Base-by-base conservation (phyloP, 371 early-diverging fungal species). In the Massospora cicadina region DNA sequence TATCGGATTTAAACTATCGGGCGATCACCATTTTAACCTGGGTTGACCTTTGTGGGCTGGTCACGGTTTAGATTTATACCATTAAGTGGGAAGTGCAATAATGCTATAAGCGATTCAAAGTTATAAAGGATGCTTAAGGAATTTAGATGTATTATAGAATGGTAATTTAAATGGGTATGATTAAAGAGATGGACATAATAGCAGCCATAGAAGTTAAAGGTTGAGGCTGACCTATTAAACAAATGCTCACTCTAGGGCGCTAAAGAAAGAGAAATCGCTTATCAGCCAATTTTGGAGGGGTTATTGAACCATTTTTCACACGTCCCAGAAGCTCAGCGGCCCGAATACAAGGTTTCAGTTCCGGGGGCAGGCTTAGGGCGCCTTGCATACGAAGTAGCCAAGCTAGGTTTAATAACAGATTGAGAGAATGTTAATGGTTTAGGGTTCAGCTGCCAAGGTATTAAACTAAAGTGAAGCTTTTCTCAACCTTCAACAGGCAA, bases 351-450 rank as follows among this genome's bases (percentile, higher is more conserved):
- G 60, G 84, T 90, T 0, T 76, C 93, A 17, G 89, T 91, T 12
- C 91, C 92, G 23, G 92, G 92, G 21, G 90, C 93, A 58, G 93
- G 95, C n/a, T 71, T 95, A 23, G 93, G 92, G 33, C 75, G 95
- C 33, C 74, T 95, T 65, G 90, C 90, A 2, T 90, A 79, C 74
- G 93, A 93, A 64, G 88, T 91, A 71, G 86, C 85, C 1, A 77
- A 76, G 24, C 61, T 68, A 71, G 87, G 86, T 76, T 72, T 24
- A 61, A 62, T 54, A 24, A 54, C 13, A 58, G 5, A 58, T 26
- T 27, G 28, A 64, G 30, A n/a, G 7, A 23, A 10, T 54, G 13
- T 27, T 56, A 23, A 12, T 54, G 26, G 23, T 63, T 29, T 65
- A 75, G 89, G 89, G 0, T 91, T 83, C 71, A 87, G 86, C 66